Percentiles rank a stretch among this genome's conserved stretches.
These are phyloP conservation scores for Peterozyma toletana DNA, from an alignment of 805 yeast genomes.

Conservation along the genomic window DNA sequence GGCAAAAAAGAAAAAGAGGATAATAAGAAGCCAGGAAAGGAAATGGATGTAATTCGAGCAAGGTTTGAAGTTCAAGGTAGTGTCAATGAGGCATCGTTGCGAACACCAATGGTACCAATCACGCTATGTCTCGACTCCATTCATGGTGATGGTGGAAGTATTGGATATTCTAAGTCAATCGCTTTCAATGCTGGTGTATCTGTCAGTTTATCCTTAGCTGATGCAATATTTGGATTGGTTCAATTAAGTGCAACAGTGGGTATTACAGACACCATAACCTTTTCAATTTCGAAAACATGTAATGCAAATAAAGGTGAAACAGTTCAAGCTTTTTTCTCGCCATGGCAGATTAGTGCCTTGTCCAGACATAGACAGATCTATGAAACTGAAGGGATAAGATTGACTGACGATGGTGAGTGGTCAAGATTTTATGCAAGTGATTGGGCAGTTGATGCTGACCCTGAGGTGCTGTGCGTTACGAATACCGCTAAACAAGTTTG, in stretches of 20 bases:
- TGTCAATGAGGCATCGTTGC: background rate
- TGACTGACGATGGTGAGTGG: constrained; percentile 1
- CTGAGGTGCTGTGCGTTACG: constrained; percentile 6
- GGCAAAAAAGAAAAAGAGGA: background rate
- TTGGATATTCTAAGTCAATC: constrained; percentile 1
- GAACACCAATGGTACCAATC: constrained; percentile 2
- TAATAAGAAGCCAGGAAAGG: background rate
- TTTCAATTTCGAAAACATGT: constrained; percentile 2
- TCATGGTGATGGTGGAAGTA: constrained; percentile 5
- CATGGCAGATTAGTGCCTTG: constrained; percentile 1
- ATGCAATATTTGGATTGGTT: background rate
- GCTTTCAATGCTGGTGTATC: constrained; percentile 1
- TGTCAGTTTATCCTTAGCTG: constrained; percentile 1
- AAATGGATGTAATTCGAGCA: background rate
- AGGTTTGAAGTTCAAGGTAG: constrained; percentile 4
- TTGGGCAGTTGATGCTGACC: constrained; percentile 6
- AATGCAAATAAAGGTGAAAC: constrained; percentile 6
- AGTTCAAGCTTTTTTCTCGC: constrained; percentile 7
- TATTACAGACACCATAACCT: background rate
- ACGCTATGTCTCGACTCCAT: constrained; percentile 5
- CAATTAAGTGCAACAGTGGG: background rate
- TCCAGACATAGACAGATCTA: constrained; percentile 1
- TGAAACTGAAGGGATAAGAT: background rate
- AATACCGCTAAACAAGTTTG: background rate
- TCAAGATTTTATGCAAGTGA: background rate